phyloP scores from a whole-genome alignment of 2,329 filamentous ascomycete species.

The Monilinia laxa region DNA sequence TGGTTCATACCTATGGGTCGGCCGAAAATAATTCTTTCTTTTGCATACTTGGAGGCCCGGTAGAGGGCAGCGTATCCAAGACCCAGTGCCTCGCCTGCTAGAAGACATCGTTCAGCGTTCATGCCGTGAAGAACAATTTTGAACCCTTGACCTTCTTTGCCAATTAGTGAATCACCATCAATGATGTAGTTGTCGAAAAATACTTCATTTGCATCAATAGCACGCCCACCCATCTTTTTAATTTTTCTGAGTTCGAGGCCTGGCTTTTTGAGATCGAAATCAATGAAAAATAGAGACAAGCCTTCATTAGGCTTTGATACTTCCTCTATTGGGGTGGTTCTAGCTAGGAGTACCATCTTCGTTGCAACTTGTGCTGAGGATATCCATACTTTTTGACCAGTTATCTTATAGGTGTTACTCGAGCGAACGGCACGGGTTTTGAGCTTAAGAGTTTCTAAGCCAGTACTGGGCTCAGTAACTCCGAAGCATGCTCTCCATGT shows the following conservation, averaged over 20 bases:
- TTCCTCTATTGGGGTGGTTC: conserved; percentile 69
- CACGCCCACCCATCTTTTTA: conserved; percentile 81
- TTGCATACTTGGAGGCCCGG: conserved; percentile 64
- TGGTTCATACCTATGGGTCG: conserved; percentile 66
- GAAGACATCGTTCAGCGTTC: conserved; percentile 74
- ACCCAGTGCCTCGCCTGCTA: conserved; percentile 77
- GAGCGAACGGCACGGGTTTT: conserved; percentile 62
- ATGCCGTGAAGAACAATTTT: conserved; percentile 76
- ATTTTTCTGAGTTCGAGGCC: conserved; percentile 62
- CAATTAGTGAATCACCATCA: conserved; percentile 63
- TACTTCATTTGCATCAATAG: conserved; percentile 82
- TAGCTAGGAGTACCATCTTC: conserved; percentile 80
- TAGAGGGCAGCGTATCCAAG: conserved; percentile 71
- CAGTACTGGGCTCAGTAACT: conserved; percentile 80
- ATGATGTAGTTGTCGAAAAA: conserved; percentile 81
- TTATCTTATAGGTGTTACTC: conserved; percentile 62
- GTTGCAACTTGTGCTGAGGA: conserved; percentile 78
- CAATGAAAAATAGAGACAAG: conserved; percentile 77
- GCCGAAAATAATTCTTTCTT: conserved; percentile 64
- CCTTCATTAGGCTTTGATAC: conserved; percentile 70
- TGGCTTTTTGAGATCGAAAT: conserved; percentile 61
- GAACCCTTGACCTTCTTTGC: conserved; percentile 73
- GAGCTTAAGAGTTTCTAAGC: conserved; percentile 73
- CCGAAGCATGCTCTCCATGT: conserved; percentile 75
- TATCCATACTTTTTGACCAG: conserved; percentile 88